Base-by-base conservation (phyloP, 1,284 basidiomycete genomes). In the Violaceomyces palustris region DNA sequence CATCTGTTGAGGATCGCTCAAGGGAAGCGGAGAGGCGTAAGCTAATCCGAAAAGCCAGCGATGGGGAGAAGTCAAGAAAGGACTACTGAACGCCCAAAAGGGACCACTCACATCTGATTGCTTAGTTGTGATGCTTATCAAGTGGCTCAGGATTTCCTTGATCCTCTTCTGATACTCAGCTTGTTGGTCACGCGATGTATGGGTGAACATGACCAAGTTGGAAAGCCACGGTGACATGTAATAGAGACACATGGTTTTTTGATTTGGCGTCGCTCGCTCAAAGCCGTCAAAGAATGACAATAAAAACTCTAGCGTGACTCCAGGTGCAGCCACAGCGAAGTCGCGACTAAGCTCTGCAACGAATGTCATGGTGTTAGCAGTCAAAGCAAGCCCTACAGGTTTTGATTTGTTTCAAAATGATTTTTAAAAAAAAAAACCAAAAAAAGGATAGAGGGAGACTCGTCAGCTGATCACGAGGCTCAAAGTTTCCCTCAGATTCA, bases 281-380 rank as follows among this genome's bases (percentile, higher is more conserved):
- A 66, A 67, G 14, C 67, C 67, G 34, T 69, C 67, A 21, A 69
- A 69, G 54, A 69, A 69, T 8, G 67, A 69, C 5, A 64, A 35
- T 25, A 69, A 25, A 44, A 69, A 69, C 37, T 69, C 67, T 34
- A 69, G 53, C 23, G 67, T 67, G 15, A 67, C 67, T 9, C 62
- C 63, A 17, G 64, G 67, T 12, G 64, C 65, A 4, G 67, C 64
- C 3, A 52, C 55, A 6, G 67, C 62, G 40, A 69, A 69, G 39
- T 69, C 65, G 22, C 45, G 45, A 53, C 67, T 69, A 25, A 69
- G 52, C 30, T 69, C 67, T 15, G 63, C 45, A 22, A 67, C 55
- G 29, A 69, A 69, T 9, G 46, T 42, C 53, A 65, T 63, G 23
- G 63, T 69, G 58, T 65, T 69, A 26, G 65, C 60, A 8, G 67